Conservation (phyloP, 305 asterid genomes). For the Coffea humblotiana region DNA sequence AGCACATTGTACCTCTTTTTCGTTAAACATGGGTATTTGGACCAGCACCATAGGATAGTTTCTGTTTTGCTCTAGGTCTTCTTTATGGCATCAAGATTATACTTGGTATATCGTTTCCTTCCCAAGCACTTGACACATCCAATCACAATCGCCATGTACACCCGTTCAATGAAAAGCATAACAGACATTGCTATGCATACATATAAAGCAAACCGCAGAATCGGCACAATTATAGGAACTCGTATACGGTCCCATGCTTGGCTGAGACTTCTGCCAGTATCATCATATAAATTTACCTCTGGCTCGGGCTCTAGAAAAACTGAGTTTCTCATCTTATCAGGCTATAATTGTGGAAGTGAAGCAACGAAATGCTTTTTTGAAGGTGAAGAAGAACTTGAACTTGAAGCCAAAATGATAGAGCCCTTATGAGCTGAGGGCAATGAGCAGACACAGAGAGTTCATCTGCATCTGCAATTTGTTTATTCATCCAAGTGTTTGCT, state of each 20-base stretch:
- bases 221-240: constrained; percentile 64
- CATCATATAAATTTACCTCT: constrained; percentile 40
- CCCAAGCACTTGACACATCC: constrained; percentile 55
- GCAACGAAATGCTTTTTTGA: constrained; percentile 13
- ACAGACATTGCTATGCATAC: constrained; percentile 73
- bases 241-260: constrained; percentile 61
- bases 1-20: constrained; percentile 61
- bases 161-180: constrained; percentile 76
- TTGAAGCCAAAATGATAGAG: constrained; percentile 20
- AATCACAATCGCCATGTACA: constrained; percentile 82
- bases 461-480: constrained; percentile 23
- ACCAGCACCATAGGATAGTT: constrained; percentile 77
- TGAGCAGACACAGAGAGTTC: constrained; percentile 34
- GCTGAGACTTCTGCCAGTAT: constrained; percentile 45
- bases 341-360: constrained; percentile 17
- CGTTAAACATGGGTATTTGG: constrained; percentile 86
- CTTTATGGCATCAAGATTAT: constrained; percentile 67
- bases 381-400: constrained; percentile 9
- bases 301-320: constrained; percentile 35
- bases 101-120: constrained; percentile 71
- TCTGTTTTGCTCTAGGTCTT: constrained; percentile 64
- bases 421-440: constrained; percentile 29
- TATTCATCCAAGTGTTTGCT: constrained; percentile 28
- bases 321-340: constrained; percentile 57
- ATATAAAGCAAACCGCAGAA: constrained; percentile 52